Percentiles rank a stretch among this genome's conserved stretches.
These are phyloP conservation scores for Astragalus membranaceus DNA, from an alignment of 306 rosid species.

Conservation along the genomic window DNA sequence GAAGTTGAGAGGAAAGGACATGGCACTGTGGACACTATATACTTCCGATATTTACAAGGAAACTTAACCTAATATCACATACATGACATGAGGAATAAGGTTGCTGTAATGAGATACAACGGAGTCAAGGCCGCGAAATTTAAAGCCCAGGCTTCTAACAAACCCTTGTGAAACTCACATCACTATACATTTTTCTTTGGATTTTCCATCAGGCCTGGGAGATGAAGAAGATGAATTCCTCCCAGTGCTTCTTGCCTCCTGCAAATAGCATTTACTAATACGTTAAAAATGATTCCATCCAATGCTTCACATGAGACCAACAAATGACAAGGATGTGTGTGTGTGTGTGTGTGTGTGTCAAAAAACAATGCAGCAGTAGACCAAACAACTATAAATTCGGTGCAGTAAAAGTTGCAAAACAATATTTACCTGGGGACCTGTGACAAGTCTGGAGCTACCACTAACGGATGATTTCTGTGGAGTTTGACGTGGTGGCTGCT, in stretches of 20 bases:
- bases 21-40: conserved; percentile 31
- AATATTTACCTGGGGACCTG: conserved; percentile 84
- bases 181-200: conserved; percentile 82
- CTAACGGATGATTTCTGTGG: conserved; percentile 46
- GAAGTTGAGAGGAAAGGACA: conserved; percentile 29
- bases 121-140: conserved; percentile 30
- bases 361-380: background rate
- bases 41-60: conserved; percentile 50
- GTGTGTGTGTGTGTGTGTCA: background rate
- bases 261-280: conserved; percentile 26
- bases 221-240: conserved; percentile 40
- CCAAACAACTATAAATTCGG: background rate
- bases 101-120: conserved; percentile 14
- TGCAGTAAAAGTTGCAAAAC: background rate
- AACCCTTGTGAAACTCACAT: conserved; percentile 51
- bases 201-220: conserved; percentile 58
- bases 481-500: conserved; percentile 64
- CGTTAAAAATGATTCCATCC: background rate
- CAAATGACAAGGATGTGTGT: background rate
- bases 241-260: conserved; percentile 57
- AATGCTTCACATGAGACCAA: background rate
- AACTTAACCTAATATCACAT: conserved; percentile 38
- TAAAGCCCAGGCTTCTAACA: conserved; percentile 36
- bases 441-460: conserved; percentile 62
- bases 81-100: conserved; percentile 23